phyloP scores from a whole-genome alignment of 768 basidiomycete genomes.

The Mycena capillaripes region DNA sequence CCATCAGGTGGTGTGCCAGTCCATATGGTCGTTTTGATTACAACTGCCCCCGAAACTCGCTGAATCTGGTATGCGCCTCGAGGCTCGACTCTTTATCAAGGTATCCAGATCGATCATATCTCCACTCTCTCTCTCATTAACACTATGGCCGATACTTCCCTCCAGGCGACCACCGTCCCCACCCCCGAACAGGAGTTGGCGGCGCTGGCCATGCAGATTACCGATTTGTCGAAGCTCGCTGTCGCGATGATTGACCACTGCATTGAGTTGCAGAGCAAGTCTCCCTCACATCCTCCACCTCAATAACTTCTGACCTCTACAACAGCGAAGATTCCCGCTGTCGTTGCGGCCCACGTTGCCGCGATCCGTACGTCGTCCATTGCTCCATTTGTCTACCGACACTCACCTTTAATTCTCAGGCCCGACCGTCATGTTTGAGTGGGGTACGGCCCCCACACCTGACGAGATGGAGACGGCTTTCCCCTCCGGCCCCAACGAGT shows the following conservation, averaged over 20 bases:
- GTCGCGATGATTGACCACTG: background rate
- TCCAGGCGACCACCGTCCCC: background rate
- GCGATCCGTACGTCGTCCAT: background rate
- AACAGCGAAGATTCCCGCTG: background rate
- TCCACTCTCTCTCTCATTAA: too few species aligned
- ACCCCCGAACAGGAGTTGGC: conserved; percentile 1
- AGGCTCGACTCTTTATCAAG: background rate
- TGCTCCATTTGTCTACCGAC: background rate
- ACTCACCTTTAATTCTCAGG: background rate
- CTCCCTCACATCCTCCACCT: background rate
- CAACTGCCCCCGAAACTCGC: too few species aligned
- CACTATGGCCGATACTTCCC: background rate
- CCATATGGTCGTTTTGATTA: too few species aligned
- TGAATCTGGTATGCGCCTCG: too few species aligned
- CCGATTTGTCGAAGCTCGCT: background rate
- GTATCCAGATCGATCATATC: background rate
- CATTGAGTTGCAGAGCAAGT: background rate
- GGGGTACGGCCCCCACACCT: background rate
- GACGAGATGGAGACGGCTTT: background rate
- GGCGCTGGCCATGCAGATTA: background rate
- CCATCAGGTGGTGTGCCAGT: too few species aligned
- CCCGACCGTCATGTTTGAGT: background rate
- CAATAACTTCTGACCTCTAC: background rate
- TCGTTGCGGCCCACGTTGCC: background rate
- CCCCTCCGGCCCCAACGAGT: background rate